Evolutionary conservation across 345 rosid genomes (phyloP), one percentile per base, ranked within the genome.

Genomic region (Moricandia moricandioides): DNA sequence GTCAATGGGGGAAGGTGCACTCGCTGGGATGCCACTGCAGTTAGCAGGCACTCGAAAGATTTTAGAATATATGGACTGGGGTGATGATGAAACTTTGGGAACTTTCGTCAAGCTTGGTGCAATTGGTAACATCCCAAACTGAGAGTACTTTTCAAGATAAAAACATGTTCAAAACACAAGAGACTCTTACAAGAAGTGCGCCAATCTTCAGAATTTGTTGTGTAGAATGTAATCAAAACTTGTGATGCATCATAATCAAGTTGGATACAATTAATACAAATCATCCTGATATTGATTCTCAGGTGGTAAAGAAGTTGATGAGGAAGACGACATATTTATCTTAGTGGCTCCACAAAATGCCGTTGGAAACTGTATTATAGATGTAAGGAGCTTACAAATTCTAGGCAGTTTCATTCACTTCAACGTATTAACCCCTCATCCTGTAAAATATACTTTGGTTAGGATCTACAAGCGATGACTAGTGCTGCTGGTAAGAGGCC

Each of bases 21-120:
- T 94, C 39, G 91, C 94, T 74, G 98, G 98, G 82, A 94, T 91
- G 97, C 97, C 98, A 8, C 35, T 94, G 82, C 98, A 94, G 67
- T 88, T 94, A 76, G 94, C 97, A 34, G 98, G 98, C 73, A 88
- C 75, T 78, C 83, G 97, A 47, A 88, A 84, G 85, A 94, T 94
- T 57, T 84, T 94, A 85, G 98, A 94, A 83, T 89, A 74, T 77
- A 94, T 94, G 98, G 98, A 94, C 79, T 94, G 97, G 98, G 97
- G 97, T 33, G 87, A 87, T 26, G 81, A 94, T 71, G 96, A 83
- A 62, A 95, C 96, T 31, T 81, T 79, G 79, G 98, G 91, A 37
- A 89, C 90, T 26, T 94, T 94, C 70, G 78, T 94, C 78, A 81
- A 91, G 37, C 70, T 94, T 70, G 97, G 96, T 79, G 86, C 96